Base-by-base conservation (phyloP, 352 stramenopile genomes). In the Globisporangium uncinulatum region DNA sequence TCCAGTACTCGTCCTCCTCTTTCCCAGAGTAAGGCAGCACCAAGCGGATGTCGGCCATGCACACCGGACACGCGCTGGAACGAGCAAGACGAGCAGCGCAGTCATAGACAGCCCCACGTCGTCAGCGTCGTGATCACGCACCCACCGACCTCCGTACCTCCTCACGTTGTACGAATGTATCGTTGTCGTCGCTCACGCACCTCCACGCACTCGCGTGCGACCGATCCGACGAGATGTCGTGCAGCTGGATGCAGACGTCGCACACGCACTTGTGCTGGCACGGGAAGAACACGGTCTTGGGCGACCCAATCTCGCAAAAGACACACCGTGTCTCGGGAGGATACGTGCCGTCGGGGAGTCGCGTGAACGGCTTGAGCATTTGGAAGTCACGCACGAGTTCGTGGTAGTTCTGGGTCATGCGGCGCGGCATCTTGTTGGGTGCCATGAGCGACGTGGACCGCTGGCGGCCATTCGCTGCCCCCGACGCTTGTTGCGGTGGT, bases 251-350 rank as follows among this genome's bases (percentile, higher is more conserved):
- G 63, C 79, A 87, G 19, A 59, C 50, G 37, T 85, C 69, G 63
- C 79, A 89, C 15, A 83, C 73, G 55, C 74, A 85, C 60, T 78
- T 73, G 66, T 89, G 79, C 61, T 87, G 71, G 32, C 79, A 89
- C 17, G 74, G 74, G 63, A 83, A 87, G 59, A 87, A 75, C 8
- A 87, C 74, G 29, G 67, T 67, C 0, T 47, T 71, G 1, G 70
- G 74, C 20, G 29, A 51, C 1, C 63, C 29, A 15, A 57, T 56
- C 41, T 70, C 62, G 54, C 79, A 87, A 47, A 83, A 71, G 14
- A 81, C 68, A 31, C 79, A 89, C 10, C 59, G 54, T 6, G 68
- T 72, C 8, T 74, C 64, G 7, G 19, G 11, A 6, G 63, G 62
- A 34, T 81, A 89, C 41, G 64, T 65, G 29, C 76, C 70, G 51